Base-by-base conservation (phyloP, 495 filamentous ascomycete genomes). In the Daldinia caldariorum region DNA sequence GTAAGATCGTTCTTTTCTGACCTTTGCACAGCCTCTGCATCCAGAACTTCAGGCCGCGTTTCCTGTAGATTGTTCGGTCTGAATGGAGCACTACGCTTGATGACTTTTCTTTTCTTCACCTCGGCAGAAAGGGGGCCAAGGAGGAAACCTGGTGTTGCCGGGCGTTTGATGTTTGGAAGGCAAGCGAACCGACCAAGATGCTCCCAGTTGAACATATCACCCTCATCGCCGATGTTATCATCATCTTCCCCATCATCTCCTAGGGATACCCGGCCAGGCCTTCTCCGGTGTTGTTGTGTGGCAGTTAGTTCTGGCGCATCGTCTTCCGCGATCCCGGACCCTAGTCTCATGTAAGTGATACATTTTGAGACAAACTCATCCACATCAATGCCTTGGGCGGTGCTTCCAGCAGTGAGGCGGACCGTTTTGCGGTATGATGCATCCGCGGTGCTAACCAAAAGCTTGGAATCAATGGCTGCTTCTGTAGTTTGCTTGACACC, bases 291-390 rank as follows among this genome's bases (percentile, higher is more conserved):
- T 39, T 83, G 76, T 61, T 86, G 84, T 0, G 82, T 87, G 63
- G 76, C 76, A 5, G 81, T 80, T 20, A 83, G 76, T 62, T 81
- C 82, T 3, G 71, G 68, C 5, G 80, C 79, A 4, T 80, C 69
- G 34, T 82, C 80, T 37, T 81, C 75, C 2, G 77, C 77, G 38
- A 83, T 79, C 1, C 80, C 81, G 7, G 78, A 66, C 74, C 88
- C 89, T 10, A 83, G 79, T 13, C 87, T 86, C 96, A 99, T 99
- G 76, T 90, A 98, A 1, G 84, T 86, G 51, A 96, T 92, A 76
- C 91, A 94, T 77, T 96, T 97, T 0, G 91, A 91, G 8, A 98
- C 90, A 73, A 98, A 97, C 66, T 97, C 92, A 69, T 98, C 94
- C 0, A 96, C 85, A 72, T 99, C 96, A 26, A 99, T 81, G 3